Evolutionary conservation across 306 rosid species (phyloP).

Genomic region (Sphenostylis stenocarpa): DNA sequence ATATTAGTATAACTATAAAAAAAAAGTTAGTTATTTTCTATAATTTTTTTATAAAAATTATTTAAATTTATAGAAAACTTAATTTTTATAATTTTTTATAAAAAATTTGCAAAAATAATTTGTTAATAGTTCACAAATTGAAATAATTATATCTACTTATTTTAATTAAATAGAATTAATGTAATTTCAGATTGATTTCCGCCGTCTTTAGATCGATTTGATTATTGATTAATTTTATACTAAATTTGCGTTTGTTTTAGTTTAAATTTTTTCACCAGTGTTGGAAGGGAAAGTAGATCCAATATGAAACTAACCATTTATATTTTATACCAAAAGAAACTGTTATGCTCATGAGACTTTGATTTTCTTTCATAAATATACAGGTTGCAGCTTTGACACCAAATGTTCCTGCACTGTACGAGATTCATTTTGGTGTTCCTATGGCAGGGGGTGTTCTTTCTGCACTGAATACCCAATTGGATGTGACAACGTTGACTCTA

Average conservation of each 20-base stretch:
- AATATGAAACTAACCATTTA: neutral
- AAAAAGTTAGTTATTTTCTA: no score
- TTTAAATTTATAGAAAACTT: no score
- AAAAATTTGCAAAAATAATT: no score
- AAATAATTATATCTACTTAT: no score
- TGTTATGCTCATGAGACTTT: neutral
- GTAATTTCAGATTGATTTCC: no score
- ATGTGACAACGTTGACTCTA: conserved; percentile 47
- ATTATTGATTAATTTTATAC: neutral
- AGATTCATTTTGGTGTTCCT: conserved; percentile 79
- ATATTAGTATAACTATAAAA: no score
- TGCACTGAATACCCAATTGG: conserved; percentile 64
- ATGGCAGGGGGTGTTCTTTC: conserved; percentile 83
- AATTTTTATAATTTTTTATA: no score
- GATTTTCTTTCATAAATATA: conserved; percentile 5
- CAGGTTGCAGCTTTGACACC: conserved; percentile 84
- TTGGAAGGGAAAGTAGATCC: neutral
- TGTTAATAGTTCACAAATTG: no score
- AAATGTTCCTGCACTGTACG: conserved; percentile 73
- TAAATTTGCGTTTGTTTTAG: neutral
- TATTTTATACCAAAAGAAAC: neutral
- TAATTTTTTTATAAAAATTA: no score
- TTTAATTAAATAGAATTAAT: no score
- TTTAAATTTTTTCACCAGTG: neutral
- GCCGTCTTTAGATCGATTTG: no score